Percentiles rank a stretch among this genome's conserved stretches.
Evolutionary conservation across 2,329 filamentous ascomycete genomes (phyloP).

Genomic region (Colletotrichum sansevieriae): DNA sequence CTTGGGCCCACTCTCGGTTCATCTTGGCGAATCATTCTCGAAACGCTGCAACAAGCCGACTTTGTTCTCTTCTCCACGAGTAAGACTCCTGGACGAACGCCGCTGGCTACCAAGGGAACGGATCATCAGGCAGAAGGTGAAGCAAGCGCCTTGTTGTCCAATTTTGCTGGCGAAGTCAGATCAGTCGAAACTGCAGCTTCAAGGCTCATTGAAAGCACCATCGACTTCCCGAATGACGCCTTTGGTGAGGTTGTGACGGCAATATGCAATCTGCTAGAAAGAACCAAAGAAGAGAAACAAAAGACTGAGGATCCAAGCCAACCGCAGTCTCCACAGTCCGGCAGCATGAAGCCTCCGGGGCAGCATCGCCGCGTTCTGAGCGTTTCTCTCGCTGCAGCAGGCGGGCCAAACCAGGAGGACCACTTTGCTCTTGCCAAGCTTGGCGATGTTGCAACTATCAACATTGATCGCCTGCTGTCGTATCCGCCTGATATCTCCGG

Average conservation of each 20-base stretch:
- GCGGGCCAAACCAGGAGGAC: slow-evolving; percentile 71
- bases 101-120: slow-evolving; percentile 59
- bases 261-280: slow-evolving; percentile 77
- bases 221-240: slow-evolving; percentile 86
- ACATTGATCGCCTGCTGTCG: slow-evolving; percentile 79
- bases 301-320: slow-evolving; percentile 49
- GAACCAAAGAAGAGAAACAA: slow-evolving; percentile 46
- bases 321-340: slow-evolving; percentile 53
- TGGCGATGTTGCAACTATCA: slow-evolving; percentile 79
- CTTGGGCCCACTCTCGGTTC: slow-evolving; percentile 86
- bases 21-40: slow-evolving; percentile 92
- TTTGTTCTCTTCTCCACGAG: slow-evolving; percentile 80
- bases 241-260: slow-evolving; percentile 84
- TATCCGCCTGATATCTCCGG: slow-evolving; percentile 77
- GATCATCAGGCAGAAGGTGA: slow-evolving; percentile 67
- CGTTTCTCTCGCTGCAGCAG: slow-evolving; percentile 58
- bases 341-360: slow-evolving; percentile 50
- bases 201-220: slow-evolving; percentile 90
- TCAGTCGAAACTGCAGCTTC: slow-evolving; percentile 90
- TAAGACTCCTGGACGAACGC: slow-evolving; percentile 65
- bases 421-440: slow-evolving; percentile 80
- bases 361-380: slow-evolving; percentile 62
- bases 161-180: slow-evolving; percentile 83
- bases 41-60: slow-evolving; percentile 93
- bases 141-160: slow-evolving; percentile 66